Evolutionary conservation across 768 basidiomycete genomes (phyloP).

Genomic region (Pluteus cervinus): DNA sequence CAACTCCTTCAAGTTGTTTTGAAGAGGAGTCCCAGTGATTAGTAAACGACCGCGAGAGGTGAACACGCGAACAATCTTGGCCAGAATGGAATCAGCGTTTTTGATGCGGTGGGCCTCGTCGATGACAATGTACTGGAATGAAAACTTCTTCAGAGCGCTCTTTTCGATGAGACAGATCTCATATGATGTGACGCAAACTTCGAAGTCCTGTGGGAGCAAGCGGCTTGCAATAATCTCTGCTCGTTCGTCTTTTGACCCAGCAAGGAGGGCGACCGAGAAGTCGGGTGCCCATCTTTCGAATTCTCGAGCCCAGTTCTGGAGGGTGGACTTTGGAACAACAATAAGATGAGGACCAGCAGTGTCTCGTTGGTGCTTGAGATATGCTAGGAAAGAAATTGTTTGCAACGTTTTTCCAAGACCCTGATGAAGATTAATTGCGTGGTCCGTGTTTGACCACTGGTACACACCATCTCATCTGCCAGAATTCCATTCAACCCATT

Average conservation of each 20-base stretch:
- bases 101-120: slow-evolving; percentile 99
- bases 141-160: slow-evolving; percentile 86
- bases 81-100: slow-evolving; percentile 94
- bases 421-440: slow-evolving; percentile 27
- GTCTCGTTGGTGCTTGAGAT: slow-evolving; percentile 79
- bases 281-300: slow-evolving; percentile 89
- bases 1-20: slow-evolving; percentile 95
- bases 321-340: slow-evolving; percentile 97
- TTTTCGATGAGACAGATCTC: slow-evolving; percentile 97
- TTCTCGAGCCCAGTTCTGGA: slow-evolving; percentile 96
- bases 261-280: slow-evolving; percentile 73
- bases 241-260: slow-evolving; percentile 88
- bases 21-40: slow-evolving; percentile 95
- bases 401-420: slow-evolving; percentile 98
- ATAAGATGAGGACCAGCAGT: slow-evolving; percentile 85
- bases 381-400: slow-evolving; percentile 95
- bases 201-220: slow-evolving; percentile 83
- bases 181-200: slow-evolving; percentile 94
- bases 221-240: slow-evolving; percentile 71
- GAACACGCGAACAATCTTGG: slow-evolving; percentile 91
- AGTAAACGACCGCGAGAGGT: slow-evolving; percentile 83
- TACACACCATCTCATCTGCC: slow-evolving; percentile 86
- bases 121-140: slow-evolving; percentile 96
- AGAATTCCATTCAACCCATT: slow-evolving; percentile 97
- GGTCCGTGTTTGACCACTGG: slow-evolving; percentile 1